Base-by-base conservation (phyloP, 495 filamentous ascomycete genomes). In the Neurospora sp. region DNA sequence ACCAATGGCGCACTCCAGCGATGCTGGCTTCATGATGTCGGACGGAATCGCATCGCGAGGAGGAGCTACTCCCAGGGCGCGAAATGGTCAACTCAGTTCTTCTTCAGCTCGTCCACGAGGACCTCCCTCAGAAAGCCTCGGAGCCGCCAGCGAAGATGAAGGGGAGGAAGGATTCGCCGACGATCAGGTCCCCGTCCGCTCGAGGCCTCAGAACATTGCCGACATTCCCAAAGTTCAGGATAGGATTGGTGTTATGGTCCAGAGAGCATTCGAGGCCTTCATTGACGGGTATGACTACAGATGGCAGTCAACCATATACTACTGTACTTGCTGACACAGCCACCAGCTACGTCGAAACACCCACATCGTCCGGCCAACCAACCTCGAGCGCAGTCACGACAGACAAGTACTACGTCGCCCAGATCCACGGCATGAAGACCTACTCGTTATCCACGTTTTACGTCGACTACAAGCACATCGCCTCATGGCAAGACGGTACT, bases 401-500 rank as follows among this genome's bases (percentile, higher is more conserved):
- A 28, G 92, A 97, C 81, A 96, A 93, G 80, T 98, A 98, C 85
- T 99, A 99, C 82, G 88, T 99, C 76, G 93, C 93, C 21, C 96
- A 97, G 80, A 96, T 99, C 72, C 92, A 97, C 77, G 93, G 93
- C 72, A 90, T 99, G 87, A 86, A 88, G 28, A 90, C 89, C 72
- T 94, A 93, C 81, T 89, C 91, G 74, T 86, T 97, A n/a, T 98
- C 94, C 1, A 99, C 96, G 6, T 90, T 98, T 48, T 99, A 98
- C 80, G 92, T 99, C 78, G 96, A 99, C 83, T 99, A 90, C 84
- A 93, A 89, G 70, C 96, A 99, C 82, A 82, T 99, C 43, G 86
- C 90, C 24, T 86, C 87, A 8, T 87, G 88, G 77, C 87, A 90
- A 73, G 89, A 92, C 73, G 92, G 92, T 34, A 88, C 90, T 40